phyloP scores from a whole-genome alignment of 2,329 filamentous ascomycete genomes.

The Colletotrichum sp. region DNA sequence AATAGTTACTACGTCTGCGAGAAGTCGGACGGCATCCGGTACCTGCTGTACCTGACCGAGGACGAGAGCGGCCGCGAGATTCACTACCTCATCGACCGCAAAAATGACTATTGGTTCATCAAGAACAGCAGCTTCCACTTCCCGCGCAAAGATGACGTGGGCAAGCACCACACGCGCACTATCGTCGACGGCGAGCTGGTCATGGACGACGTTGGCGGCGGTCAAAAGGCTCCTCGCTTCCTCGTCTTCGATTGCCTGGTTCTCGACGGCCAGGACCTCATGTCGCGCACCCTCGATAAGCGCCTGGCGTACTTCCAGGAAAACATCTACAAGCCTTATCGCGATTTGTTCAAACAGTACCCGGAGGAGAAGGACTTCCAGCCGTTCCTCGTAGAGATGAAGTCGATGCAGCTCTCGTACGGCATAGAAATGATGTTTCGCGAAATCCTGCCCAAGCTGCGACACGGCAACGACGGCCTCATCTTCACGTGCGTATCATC shows the following conservation, averaged over 20 bases:
- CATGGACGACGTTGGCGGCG: constrained; percentile 75
- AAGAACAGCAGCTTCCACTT: constrained; percentile 76
- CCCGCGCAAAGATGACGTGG: constrained; percentile 69
- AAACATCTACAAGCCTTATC: constrained; percentile 75
- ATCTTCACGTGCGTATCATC: constrained; percentile 96
- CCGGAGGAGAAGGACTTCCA: constrained; percentile 73
- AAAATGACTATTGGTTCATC: constrained; percentile 95
- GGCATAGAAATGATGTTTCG: constrained; percentile 92
- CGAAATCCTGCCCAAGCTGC: constrained; percentile 80
- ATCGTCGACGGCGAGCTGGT: constrained; percentile 94
- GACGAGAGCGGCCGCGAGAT: constrained; percentile 67
- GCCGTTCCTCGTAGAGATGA: constrained; percentile 84
- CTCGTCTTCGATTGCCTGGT: constrained; percentile 94
- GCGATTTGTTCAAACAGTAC: constrained; percentile 65
- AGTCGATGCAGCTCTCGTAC: constrained; percentile 89
- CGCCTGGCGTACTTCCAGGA: constrained; percentile 86
- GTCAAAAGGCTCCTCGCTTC: constrained; percentile 75
- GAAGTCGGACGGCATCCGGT: constrained; percentile 96
- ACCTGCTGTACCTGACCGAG: constrained; percentile 86
- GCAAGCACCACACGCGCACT: constrained; percentile 78
- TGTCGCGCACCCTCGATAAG: constrained; percentile 84
- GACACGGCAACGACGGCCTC: constrained; percentile 93
- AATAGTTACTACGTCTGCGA: constrained; percentile 92
- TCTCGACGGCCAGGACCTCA: constrained; percentile 77
- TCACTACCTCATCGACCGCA: constrained; percentile 95